Percentiles rank a stretch among this genome's conserved stretches.
Evolutionary conservation across 257 asterid genomes (phyloP).

Genomic region (Galeopsis tetrahit): DNA sequence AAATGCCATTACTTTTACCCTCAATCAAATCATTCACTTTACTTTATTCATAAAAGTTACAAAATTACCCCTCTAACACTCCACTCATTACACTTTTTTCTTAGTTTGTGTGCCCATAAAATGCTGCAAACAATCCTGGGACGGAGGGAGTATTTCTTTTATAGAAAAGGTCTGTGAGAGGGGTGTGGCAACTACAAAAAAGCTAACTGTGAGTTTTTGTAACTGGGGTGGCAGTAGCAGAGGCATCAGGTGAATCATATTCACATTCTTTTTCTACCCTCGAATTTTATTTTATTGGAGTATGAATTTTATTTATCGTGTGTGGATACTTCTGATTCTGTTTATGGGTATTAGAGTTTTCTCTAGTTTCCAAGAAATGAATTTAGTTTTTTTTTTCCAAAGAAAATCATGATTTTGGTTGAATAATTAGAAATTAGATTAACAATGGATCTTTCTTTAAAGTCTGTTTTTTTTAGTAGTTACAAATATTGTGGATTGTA

Average conservation of each 20-base stretch:
- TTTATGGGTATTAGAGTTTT: constrained; percentile 5
- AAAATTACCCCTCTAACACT: too few species aligned
- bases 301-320: background rate
- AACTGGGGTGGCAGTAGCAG: constrained; percentile 96
- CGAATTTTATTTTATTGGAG: background rate
- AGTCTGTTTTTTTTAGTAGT: too few species aligned
- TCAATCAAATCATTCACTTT: too few species aligned
- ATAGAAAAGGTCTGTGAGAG: constrained; percentile 72
- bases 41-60: too few species aligned
- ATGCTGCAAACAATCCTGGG: too few species aligned
- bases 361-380: background rate
- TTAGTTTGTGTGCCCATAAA: too few species aligned
- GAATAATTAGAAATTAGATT: background rate
- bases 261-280: background rate
- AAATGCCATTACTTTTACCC: too few species aligned
- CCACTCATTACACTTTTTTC: too few species aligned
- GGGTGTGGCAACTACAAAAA: constrained; percentile 90
- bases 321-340: too few species aligned
- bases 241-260: constrained; percentile 71
- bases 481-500: background rate
- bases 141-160: too few species aligned
- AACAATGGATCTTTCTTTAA: background rate
- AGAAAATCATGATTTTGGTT: constrained; percentile 9
- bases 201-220: constrained; percentile 74
- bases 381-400: background rate